Base-by-base conservation (phyloP, 228 moss, liverwort and hornwort genomes). In the Sphagnum fallax region DNA sequence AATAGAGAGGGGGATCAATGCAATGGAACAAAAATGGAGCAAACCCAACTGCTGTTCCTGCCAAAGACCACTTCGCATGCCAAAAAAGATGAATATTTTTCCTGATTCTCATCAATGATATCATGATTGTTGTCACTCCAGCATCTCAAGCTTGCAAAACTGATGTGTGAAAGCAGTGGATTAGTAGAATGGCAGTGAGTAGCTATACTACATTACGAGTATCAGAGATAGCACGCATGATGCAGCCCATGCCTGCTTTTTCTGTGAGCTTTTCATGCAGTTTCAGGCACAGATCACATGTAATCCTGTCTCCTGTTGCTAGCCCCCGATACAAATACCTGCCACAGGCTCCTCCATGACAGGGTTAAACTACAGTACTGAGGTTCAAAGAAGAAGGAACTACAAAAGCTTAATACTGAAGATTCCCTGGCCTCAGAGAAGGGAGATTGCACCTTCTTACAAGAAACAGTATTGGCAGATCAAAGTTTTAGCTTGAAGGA, bases 281-380 rank as follows among this genome's bases (percentile, higher is more conserved):
- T 55, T 87, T 84, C 49, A 97, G 79, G 71, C 97, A 97, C 65
- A 91, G 88, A 52, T 97, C 97, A 72, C 97, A 97, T 6, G 97
- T 97, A 47, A 90, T 73, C 49, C 93, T 84, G 73, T 97, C 97
- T 51, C 97, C 97, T 11, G 93, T 93, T 8, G 97, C 93, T 77
- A 97, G 77, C 51, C 97, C 97, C 59, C 93, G 91, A 69, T 97
- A 97, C 60, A 97, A 55, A 72, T 97, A 97, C 69, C 85, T 85
- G 76, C 53, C 71, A 53, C 58, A 7, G 60, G 53, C 13, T 55
- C 49, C 75, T 51, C 13, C 9, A 52, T 11, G 10, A 51, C 5
- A 51, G 50, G 32, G 32, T 32, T 32, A 32, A 32, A 32, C 32
- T 32, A 32, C 2, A 0, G 32, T 32, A 32, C 32, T 32, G 2